These are phyloP conservation scores for Apocynum venetum DNA, from an alignment of 257 asterid genomes.

Conservation along the genomic window DNA sequence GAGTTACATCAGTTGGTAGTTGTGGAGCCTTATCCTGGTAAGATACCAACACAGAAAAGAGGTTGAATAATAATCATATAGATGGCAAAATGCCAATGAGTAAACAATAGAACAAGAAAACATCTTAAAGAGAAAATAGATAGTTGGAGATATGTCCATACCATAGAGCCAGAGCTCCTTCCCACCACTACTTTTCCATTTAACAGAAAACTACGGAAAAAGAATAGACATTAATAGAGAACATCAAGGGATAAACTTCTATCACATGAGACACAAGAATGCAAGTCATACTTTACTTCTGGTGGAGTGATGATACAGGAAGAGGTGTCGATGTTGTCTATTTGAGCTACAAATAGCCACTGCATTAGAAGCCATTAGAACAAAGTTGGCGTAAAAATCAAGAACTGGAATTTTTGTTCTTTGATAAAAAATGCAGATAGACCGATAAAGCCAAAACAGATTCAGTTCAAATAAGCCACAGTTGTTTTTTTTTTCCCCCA, in stretches of 20 bases:
- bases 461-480: neutral
- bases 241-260: neutral
- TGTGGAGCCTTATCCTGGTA: constrained; percentile 7
- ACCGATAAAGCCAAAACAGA: neutral
- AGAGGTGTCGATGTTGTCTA: constrained; percentile 5
- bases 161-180: neutral
- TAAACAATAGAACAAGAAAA: neutral
- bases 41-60: neutral
- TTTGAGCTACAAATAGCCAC: constrained; percentile 6
- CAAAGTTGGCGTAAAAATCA: neutral
- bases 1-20: constrained; percentile 13
- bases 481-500: neutral
- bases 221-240: neutral
- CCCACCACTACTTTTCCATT: constrained; percentile 17
- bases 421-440: neutral
- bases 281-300: constrained; percentile 12
- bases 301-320: constrained; percentile 14
- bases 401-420: neutral
- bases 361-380: neutral
- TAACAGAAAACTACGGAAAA: constrained; percentile 7
- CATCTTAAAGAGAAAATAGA: neutral
- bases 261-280: neutral
- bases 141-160: neutral
- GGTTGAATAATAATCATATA: neutral
- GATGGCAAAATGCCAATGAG: neutral